phyloP scores from a whole-genome alignment of 2,329 filamentous ascomycete species.

The Paramyrothecium sp. region DNA sequence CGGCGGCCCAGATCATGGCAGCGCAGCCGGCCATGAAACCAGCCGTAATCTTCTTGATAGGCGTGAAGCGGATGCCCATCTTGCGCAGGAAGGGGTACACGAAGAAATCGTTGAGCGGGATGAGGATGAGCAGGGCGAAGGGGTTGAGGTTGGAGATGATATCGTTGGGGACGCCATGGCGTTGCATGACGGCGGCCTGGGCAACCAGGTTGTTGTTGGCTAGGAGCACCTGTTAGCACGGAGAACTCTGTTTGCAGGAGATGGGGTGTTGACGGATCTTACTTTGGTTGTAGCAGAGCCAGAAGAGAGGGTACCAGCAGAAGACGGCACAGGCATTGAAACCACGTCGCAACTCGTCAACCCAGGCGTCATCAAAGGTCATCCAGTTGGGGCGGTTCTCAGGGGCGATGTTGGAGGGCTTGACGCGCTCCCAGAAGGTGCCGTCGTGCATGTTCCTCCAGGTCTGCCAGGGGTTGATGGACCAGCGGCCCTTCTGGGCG shows the following conservation, averaged over 20 bases:
- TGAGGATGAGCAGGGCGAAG: conserved; percentile 71
- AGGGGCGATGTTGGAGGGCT: conserved; percentile 61
- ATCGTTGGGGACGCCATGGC: conserved; percentile 74
- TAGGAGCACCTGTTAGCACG: conserved; percentile 24
- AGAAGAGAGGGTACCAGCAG: conserved; percentile 64
- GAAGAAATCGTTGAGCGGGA: conserved; percentile 66
- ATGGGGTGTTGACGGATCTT: conserved; percentile 9
- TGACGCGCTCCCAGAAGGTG: conserved; percentile 66
- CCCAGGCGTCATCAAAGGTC: conserved; percentile 78
- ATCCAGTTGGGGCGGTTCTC: conserved; percentile 64
- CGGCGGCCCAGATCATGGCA: conserved; percentile 56
- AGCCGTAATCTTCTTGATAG: conserved; percentile 71
- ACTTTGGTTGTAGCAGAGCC: conserved; percentile 48
- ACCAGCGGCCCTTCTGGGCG: conserved; percentile 69
- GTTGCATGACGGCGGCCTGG: conserved; percentile 64
- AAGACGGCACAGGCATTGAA: conserved; percentile 69
- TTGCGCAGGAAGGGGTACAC: conserved; percentile 68
- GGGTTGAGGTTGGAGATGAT: conserved; percentile 73
- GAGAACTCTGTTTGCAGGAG: not conserved
- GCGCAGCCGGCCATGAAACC: conserved; percentile 65
- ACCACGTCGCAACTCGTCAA: conserved; percentile 71
- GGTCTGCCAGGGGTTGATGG: conserved; percentile 60
- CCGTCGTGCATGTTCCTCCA: conserved; percentile 56
- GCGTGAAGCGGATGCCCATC: conserved; percentile 64
- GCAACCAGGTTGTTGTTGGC: conserved; percentile 59